Evolutionary conservation across 805 yeast genomes (phyloP), one percentile per base, ranked within the genome.

Genomic region (Blastobotrys parvus): DNA sequence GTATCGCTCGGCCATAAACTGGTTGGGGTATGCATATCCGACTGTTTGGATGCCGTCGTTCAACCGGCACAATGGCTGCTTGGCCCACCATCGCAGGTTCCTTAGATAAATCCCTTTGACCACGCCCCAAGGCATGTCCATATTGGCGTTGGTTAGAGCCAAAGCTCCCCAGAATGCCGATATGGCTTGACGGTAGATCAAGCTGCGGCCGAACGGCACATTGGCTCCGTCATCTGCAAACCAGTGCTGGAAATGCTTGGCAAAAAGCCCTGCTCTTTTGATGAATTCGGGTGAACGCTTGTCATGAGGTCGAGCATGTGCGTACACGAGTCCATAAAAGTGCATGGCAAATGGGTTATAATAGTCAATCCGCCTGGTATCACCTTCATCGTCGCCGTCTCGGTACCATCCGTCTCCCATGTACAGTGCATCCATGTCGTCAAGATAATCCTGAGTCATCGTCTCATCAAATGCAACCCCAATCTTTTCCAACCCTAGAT

Each of bases 281-380:
- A 45, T 16, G 34, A 42, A 58, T 11, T 36, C 43, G 16, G 44
- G 41, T 22, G 51, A 25, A 30, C 57, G 35, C 25, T 46, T 44
- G 35, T 32, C 8, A 22, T 44, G 42, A 4, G 57, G 52, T 23
- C 35, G 39, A 8, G 39, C 42, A 11, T 32, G 43, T 11, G 48
- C 35, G 46, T 56, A 60, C 16, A 61, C 40, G 16, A 60, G 43
- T 16, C 58, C 53, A 43, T 59, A 61, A 38, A 47, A 60, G 39
- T 61, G 65, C 35, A 60, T 47, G 10, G 65, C 64, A 51, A 57
- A 61, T 10, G 60, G 51, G 38, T 58, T 57, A 43, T 61, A 61
- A 44, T 60, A 54, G 42, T 61, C 64, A 31, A 58, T 53, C 29
- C 56, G 44, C 10, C 41, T 38, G 16, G 42, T 38, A 16, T 43